Evolutionary conservation across 768 basidiomycete species (phyloP), one percentile per base, ranked within the genome.

Genomic region (Leccinellum albellum): DNA sequence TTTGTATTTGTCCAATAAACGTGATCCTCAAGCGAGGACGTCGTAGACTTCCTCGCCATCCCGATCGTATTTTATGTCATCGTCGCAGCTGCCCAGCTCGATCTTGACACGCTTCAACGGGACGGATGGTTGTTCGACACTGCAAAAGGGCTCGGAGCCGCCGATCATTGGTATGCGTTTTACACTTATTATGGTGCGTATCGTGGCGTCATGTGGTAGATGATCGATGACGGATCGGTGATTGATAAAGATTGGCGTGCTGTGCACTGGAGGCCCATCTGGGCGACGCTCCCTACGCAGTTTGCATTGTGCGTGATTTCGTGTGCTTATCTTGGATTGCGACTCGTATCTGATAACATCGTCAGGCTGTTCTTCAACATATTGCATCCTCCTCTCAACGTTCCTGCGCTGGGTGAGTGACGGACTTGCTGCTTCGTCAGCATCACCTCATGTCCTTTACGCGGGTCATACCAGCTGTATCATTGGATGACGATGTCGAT

Each of bases 211-310:
- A 6, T 26, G 31, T 2, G 3, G 32, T 50, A 9, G 29, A 37
- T 1, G 14, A 17, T 4, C 23, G 28, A 45, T 54, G 32, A 14
- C 51, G 46, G 35, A 51, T 23, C 3, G 35, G 8, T 28, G 2
- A 8, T n/a, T 8, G 24, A 14, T 56, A 26, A 64, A 91, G 90
- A 94, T 66, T 80, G 83, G 59, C 66, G 68, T 14, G 76, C 79
- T 20, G 83, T 89, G 14, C 76, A 75, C 20, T 91, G 84, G 74
- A 73, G 67, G 4, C 83, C 88, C 0, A 76, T 99, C 31, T 87
- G 88, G 85, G 74, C 81, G 1, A 95, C 93, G 0, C 74, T 99
- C 66, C 95, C 96, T 4, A 98, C 95, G 1, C 96, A 98, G 67
- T 84, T 98, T 57, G 96, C 96, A 4, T 70, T 99, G 85, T 88